Percentiles rank a stretch among this genome's conserved stretches.
These are phyloP conservation scores for Phaffia australis DNA, from an alignment of 768 basidiomycete species.

Conservation along the genomic window DNA sequence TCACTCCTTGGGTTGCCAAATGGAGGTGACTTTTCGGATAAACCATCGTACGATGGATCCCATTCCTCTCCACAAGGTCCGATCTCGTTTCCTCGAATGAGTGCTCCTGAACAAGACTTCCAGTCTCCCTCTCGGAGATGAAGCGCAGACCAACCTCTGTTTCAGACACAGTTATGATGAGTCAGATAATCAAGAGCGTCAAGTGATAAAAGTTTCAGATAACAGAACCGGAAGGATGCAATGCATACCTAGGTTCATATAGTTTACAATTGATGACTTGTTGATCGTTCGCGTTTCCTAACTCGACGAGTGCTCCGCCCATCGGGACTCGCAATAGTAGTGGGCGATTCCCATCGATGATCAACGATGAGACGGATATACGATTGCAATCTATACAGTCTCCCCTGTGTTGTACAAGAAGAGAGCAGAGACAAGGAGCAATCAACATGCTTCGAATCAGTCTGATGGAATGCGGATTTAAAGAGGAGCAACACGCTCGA, in stretches of 20 bases:
- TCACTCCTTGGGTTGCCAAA: slow-evolving; percentile 37
- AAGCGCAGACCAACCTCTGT: slow-evolving; percentile 38
- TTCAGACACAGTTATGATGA: neutral
- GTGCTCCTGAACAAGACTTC: slow-evolving; percentile 34
- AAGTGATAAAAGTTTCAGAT: neutral
- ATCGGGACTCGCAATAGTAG: slow-evolving; percentile 33
- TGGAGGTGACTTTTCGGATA: slow-evolving; percentile 28
- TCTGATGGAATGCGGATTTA: neutral
- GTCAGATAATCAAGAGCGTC: neutral
- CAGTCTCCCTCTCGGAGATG: slow-evolving; percentile 39
- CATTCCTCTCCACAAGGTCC: slow-evolving; percentile 40
- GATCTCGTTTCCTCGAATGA: slow-evolving; percentile 36
- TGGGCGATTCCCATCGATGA: slow-evolving; percentile 38
- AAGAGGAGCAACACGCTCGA: neutral
- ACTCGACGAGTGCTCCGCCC: slow-evolving; percentile 36
- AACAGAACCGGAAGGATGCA: neutral
- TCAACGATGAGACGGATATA: slow-evolving; percentile 32
- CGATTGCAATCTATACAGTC: slow-evolving; percentile 35
- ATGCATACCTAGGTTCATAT: slow-evolving; percentile 37
- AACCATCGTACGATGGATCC: slow-evolving; percentile 39
- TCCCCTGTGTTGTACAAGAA: slow-evolving; percentile 29
- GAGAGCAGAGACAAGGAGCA: neutral
- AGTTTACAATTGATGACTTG: slow-evolving; percentile 35
- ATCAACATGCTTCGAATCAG: neutral
- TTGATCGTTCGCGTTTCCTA: slow-evolving; percentile 37